Evolutionary conservation across 306 rosid species (phyloP).

Genomic region (Ziziphus jujuba): DNA sequence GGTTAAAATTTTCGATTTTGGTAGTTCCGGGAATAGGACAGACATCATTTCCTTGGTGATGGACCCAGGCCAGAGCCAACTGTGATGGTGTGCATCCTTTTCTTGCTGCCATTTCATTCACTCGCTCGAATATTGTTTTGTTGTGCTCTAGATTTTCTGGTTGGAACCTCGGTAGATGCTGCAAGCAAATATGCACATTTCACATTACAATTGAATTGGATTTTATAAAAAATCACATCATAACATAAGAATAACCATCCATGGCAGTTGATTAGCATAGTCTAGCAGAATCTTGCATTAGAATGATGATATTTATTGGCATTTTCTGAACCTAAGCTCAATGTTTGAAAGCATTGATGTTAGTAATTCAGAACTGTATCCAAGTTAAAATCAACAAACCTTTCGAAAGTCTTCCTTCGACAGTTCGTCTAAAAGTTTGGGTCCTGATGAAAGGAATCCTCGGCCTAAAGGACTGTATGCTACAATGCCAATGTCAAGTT

Average conservation of each 20-base stretch:
- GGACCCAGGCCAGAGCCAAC: slow-evolving; percentile 66
- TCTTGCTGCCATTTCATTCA: slow-evolving; percentile 56
- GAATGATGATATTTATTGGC: no score
- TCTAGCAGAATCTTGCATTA: no score
- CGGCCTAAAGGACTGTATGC: slow-evolving; percentile 69
- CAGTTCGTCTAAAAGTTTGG: slow-evolving; percentile 37
- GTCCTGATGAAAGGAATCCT: slow-evolving; percentile 60
- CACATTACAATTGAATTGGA: neutral
- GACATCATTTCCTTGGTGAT: slow-evolving; percentile 65
- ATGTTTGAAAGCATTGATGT: no score
- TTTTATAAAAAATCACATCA: neutral
- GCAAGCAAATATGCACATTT: neutral
- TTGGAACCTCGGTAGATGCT: slow-evolving; percentile 51
- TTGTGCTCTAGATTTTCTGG: slow-evolving; percentile 61
- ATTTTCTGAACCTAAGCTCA: no score
- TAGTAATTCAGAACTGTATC: no score
- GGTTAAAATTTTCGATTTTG: slow-evolving; percentile 51
- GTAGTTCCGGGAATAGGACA: slow-evolving; percentile 86
- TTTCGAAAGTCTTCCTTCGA: slow-evolving; percentile 38
- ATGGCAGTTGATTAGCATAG: neutral
- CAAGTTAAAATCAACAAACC: slow-evolving; percentile 31
- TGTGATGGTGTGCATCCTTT: slow-evolving; percentile 65
- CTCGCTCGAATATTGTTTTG: slow-evolving; percentile 51
- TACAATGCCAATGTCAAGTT: slow-evolving; percentile 64
- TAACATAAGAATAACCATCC: neutral